Base-by-base conservation (phyloP, 352 stramenopile species). In the Halophytophthora polymorphica region DNA sequence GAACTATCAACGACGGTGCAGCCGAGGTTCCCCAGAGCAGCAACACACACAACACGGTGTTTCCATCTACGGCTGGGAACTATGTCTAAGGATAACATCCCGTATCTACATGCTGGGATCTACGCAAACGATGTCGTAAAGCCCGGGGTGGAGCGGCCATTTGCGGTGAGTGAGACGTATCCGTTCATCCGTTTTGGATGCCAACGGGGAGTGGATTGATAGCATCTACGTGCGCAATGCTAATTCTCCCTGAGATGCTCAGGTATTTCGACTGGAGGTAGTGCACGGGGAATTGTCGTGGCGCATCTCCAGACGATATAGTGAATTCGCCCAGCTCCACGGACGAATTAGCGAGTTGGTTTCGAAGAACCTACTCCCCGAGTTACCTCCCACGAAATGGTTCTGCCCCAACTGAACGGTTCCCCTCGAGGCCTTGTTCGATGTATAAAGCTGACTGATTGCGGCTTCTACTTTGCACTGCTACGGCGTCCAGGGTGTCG, bases 201-300 rank as follows among this genome's bases (percentile, higher is more conserved):
- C n/a, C n/a, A n/a, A n/a, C n/a, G n/a, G n/a, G 13, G 36, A 10
- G 36, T 19, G 36, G 34, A 15, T 52, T 22, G 31, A n/a, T 22
- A 23, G 35, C 39, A 47, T 0, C 13, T 39, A 12, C n/a, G 39
- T 10, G 25, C 11, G 25, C n/a, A 21, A 21, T 48, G 19, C 43
- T 17, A 34, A 17, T 28, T 38, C 50, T 1, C 33, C 18, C 31
- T 40, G 25, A 6, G 11, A 50, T 29, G 22, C 11, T 42, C 22
- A 88, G 74, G 53, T 74, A 1, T 88, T 80, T 40, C 62, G 56
- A 11, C 53, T 86, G 21, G 53, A 77, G 14, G 51, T 86, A 2
- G 43, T 43, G 6, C 57, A 83, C 14, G 58, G 60, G 12, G 48
- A 69, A 15, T 45, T 83, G 34, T 58, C 50, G 15, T 88, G 77